Evolutionary conservation across 345 rosid genomes (phyloP).

Genomic region (Linum lewisii): DNA sequence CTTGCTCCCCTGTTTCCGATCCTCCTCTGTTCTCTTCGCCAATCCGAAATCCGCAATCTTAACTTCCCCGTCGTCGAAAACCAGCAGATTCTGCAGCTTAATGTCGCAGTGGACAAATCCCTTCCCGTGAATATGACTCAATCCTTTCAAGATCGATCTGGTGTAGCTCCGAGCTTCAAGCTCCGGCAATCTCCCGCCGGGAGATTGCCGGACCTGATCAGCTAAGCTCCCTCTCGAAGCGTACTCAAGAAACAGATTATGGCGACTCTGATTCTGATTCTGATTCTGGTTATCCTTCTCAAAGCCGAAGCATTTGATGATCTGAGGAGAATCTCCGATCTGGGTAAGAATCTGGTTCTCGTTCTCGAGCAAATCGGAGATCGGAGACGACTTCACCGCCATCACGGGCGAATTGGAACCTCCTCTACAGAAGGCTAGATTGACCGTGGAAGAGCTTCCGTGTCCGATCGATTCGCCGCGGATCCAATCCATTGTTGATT

Average conservation of each 20-base stretch:
- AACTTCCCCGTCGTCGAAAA: conserved; percentile 15
- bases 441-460: conserved; percentile 21
- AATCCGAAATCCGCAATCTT: conserved; percentile 28
- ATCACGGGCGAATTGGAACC: conserved; percentile 6
- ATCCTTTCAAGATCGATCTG: conserved; percentile 21
- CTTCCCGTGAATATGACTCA: conserved; percentile 18
- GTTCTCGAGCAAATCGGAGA: conserved; percentile 18
- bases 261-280: too few relatives aligned
- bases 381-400: conserved; percentile 21
- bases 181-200: conserved; percentile 18
- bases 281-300: conserved; percentile 18
- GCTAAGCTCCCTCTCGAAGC: conserved; percentile 23
- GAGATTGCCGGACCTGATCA: conserved; percentile 6
- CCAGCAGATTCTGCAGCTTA: conserved; percentile 24
- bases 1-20: conserved; percentile 5
- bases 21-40: conserved; percentile 15
- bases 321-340: conserved; percentile 10
- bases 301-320: conserved; percentile 18
- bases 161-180: conserved; percentile 9
- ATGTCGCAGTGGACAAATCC: conserved; percentile 31
- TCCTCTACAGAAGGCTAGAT: conserved; percentile 13
- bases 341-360: conserved; percentile 16
- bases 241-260: conserved; percentile 24
- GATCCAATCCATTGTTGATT: conserved; percentile 22
- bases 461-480: conserved; percentile 22